These are phyloP conservation scores for Endoconidiophora laricicola DNA, from an alignment of 2,329 filamentous ascomycete species.

Conservation along the genomic window DNA sequence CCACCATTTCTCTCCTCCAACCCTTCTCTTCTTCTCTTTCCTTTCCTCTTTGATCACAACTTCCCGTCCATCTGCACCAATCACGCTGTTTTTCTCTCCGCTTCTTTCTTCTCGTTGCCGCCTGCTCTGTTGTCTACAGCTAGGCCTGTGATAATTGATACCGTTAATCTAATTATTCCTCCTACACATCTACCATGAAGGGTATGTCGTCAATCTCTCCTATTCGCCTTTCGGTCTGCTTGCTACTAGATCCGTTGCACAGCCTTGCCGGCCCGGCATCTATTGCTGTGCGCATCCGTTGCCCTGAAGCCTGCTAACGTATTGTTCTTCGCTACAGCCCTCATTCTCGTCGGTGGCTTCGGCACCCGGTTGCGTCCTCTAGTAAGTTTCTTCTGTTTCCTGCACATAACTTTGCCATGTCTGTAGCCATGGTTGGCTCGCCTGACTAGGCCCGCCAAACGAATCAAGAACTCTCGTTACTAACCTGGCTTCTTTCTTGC, in stretches of 20 bases:
- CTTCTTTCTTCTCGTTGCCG: slow-evolving; percentile 9
- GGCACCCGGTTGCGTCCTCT: slow-evolving; percentile 94
- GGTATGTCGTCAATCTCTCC: slow-evolving; percentile 15
- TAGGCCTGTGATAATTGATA: slow-evolving; percentile 4
- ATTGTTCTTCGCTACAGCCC: slow-evolving; percentile 37
- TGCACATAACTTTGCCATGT: neutral
- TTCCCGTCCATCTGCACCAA: slow-evolving; percentile 2
- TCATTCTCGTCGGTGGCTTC: slow-evolving; percentile 98
- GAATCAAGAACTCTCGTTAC: neutral
- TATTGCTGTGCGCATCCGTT: neutral
- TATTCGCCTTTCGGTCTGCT: neutral
- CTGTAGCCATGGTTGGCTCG: neutral
- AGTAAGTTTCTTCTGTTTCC: slow-evolving; percentile 35
- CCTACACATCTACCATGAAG: slow-evolving; percentile 21
- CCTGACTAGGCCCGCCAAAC: neutral
- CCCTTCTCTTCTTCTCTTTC: slow-evolving; percentile 7
- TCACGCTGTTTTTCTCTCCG: slow-evolving; percentile 4
- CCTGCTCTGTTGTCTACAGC: slow-evolving; percentile 8
- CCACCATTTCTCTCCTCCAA: slow-evolving; percentile 10
- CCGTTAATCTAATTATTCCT: slow-evolving; percentile 11
- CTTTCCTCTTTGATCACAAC: slow-evolving; percentile 10
- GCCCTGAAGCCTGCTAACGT: neutral
- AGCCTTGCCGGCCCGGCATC: neutral
- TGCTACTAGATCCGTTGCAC: neutral
- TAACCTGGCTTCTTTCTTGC: slow-evolving; percentile 10